Evolutionary conservation across 495 filamentous ascomycete species (phyloP).

Genomic region (Lentithecium fluviatile): DNA sequence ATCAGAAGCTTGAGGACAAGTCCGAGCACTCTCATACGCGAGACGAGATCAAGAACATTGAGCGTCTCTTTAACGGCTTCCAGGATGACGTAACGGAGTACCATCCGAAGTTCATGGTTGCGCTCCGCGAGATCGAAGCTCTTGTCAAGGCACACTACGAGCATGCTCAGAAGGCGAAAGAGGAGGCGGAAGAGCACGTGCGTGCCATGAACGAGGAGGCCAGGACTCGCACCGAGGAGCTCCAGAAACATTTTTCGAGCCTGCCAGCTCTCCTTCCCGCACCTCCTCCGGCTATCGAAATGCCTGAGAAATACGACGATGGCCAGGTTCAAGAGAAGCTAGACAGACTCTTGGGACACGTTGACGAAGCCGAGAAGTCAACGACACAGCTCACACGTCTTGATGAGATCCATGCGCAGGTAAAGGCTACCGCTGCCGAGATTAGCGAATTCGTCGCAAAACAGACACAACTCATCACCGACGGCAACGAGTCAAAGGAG

Average conservation of each 20-base stretch:
- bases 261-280: slow-evolving; percentile 50
- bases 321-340: slow-evolving; percentile 75
- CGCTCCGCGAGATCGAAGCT: slow-evolving; percentile 76
- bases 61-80: slow-evolving; percentile 69
- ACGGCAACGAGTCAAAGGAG: slow-evolving; percentile 76
- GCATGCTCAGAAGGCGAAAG: slow-evolving; percentile 54
- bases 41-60: slow-evolving; percentile 68
- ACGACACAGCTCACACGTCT: slow-evolving; percentile 69
- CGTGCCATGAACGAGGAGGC: slow-evolving; percentile 36
- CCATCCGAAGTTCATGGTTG: slow-evolving; percentile 79
- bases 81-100: slow-evolving; percentile 74
- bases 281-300: slow-evolving; percentile 45
- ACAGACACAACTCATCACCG: slow-evolving; percentile 73
- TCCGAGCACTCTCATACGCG: slow-evolving; percentile 74
- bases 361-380: slow-evolving; percentile 51
- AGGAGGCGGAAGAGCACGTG: slow-evolving; percentile 37
- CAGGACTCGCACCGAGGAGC: slow-evolving; percentile 47
- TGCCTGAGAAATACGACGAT: slow-evolving; percentile 57
- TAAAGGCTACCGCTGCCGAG: slow-evolving; percentile 79
- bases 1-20: slow-evolving; percentile 68
- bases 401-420: slow-evolving; percentile 85
- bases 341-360: slow-evolving; percentile 71
- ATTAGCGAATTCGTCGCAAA: slow-evolving; percentile 80
- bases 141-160: slow-evolving; percentile 82
- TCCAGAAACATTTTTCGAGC: slow-evolving; percentile 53